phyloP scores from a whole-genome alignment of 345 rosid genomes.

The Hibiscus syriacus region DNA sequence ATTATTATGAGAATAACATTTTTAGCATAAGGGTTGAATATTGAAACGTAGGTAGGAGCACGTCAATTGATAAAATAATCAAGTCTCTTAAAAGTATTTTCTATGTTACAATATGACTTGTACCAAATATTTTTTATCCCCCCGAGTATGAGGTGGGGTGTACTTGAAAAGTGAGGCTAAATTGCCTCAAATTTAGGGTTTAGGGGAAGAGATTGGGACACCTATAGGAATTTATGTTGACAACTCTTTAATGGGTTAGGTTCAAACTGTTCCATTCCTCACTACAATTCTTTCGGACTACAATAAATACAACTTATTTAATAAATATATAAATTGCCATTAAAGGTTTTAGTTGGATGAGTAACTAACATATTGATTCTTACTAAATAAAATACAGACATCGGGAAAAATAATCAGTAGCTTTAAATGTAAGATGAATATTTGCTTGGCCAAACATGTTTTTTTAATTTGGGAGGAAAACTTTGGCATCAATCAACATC shows the following conservation, averaged over 20 bases:
- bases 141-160: background rate
- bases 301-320: background rate
- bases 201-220: constrained; percentile 6
- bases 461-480: background rate
- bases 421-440: background rate
- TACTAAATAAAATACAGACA: background rate
- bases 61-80: background rate
- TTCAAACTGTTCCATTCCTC: background rate
- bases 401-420: background rate
- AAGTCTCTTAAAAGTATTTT: background rate
- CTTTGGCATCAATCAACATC: constrained; percentile 5
- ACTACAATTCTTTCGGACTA: background rate
- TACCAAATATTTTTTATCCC: no score
- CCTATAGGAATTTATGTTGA: constrained; percentile 4
- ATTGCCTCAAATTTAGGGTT: constrained; percentile 18
- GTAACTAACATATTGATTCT: background rate
- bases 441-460: background rate
- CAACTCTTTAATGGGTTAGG: constrained; percentile 16
- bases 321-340: background rate
- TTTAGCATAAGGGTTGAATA: background rate
- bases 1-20: background rate
- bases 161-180: constrained; percentile 17
- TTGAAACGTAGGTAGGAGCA: no score
- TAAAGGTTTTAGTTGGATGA: background rate
- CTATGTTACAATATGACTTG: background rate